Evolutionary conservation across 495 filamentous ascomycete genomes (phyloP).

Genomic region (Xylaria longipes): DNA sequence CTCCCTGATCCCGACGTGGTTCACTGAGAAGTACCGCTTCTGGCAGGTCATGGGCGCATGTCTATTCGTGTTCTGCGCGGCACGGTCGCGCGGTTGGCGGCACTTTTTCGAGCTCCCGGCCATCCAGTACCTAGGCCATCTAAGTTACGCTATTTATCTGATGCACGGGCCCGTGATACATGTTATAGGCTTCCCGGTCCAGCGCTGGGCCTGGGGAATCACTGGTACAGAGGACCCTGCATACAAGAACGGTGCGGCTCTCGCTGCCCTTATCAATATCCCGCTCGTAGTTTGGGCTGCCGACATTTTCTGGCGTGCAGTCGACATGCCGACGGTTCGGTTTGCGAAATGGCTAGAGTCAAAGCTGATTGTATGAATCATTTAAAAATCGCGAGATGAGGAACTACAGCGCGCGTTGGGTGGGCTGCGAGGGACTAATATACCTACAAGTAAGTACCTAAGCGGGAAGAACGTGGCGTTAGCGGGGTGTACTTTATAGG

Average conservation of each 20-base stretch:
- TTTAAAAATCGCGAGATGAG: conserved; percentile 14
- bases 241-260: conserved; percentile 44
- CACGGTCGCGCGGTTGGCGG: conserved; percentile 44
- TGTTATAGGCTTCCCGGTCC: conserved; percentile 48
- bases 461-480: background rate
- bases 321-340: conserved; percentile 53
- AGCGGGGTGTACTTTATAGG: no score
- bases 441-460: no score
- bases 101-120: conserved; percentile 40
- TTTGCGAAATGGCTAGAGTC: conserved; percentile 53
- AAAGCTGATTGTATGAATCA: conserved; percentile 27
- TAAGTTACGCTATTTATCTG: conserved; percentile 59
- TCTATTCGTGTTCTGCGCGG: conserved; percentile 47
- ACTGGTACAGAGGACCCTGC: conserved; percentile 43
- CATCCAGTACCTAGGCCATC: conserved; percentile 57
- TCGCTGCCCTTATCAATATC: conserved; percentile 45
- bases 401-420: background rate
- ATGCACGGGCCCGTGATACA: conserved; percentile 60
- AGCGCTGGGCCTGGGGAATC: conserved; percentile 42
- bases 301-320: conserved; percentile 54
- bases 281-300: conserved; percentile 51
- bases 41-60: conserved; percentile 50
- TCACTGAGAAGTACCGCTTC: conserved; percentile 50
- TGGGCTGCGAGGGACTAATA: background rate
- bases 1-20: conserved; percentile 47